A percentile compares a stretch with the other conserved stretches of the same genome.
Conservation (phyloP, 2,329 filamentous ascomycete genomes). For the Biscogniauxia sp. region DNA sequence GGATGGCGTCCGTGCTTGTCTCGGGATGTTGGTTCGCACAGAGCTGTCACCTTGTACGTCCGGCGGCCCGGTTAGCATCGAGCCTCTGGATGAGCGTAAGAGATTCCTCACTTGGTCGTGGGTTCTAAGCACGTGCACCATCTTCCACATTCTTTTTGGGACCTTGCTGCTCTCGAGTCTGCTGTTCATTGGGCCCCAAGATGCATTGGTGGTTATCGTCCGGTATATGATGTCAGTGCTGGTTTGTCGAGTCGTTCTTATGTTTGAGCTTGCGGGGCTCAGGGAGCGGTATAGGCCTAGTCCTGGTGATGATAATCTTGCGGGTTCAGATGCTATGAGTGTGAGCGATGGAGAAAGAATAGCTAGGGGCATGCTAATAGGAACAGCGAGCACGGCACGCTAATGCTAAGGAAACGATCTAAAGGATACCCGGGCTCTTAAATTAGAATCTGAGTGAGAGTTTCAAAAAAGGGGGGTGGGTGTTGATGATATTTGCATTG, state of each 20-base stretch:
- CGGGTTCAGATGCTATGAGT: no score
- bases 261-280: conserved; percentile 27
- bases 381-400: no score
- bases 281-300: conserved; percentile 10
- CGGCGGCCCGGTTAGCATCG: conserved; percentile 9
- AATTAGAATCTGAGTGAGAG: no score
- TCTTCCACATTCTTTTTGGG: conserved; percentile 28
- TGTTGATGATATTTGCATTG: no score
- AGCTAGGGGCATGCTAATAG: no score
- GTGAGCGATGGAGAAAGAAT: no score
- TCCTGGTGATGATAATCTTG: no score
- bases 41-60: conserved; percentile 8
- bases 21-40: conserved; percentile 5
- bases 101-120: conserved; percentile 18
- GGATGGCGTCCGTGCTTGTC: background rate
- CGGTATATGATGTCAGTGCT: conserved; percentile 25
- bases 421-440: no score
- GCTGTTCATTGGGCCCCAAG: conserved; percentile 21
- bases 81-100: conserved; percentile 5
- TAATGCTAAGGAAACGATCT: no score
- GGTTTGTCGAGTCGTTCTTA: conserved; percentile 24
- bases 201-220: conserved; percentile 24
- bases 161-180: conserved; percentile 27
- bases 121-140: conserved; percentile 19
- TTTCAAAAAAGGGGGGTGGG: no score